Evolutionary conservation across 768 basidiomycete genomes (phyloP), one percentile per base, ranked within the genome.

Genomic region (Boletales sp.): DNA sequence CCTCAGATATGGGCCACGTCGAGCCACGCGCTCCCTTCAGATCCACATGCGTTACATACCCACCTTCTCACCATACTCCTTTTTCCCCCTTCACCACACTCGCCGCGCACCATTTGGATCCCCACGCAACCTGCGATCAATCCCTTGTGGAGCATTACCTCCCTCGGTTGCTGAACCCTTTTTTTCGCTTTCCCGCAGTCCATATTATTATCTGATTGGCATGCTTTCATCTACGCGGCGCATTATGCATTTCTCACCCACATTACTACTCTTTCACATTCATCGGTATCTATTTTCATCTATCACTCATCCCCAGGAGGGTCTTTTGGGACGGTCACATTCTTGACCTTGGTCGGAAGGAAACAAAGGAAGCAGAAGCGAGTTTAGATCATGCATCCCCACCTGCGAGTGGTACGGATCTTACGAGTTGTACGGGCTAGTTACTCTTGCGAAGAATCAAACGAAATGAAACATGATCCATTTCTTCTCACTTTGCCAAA

Each of bases 401-500:
- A 55, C 46, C 18, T 7, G 56, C 53, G 55, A 54, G 46, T 48
- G 44, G 50, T 33, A 55, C 58, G 60, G 54, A 58, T 48, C 50
- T 57, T 52, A 53, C 49, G 57, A 63, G 41, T 48, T 47, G 54
- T 67, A 67, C 58, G 42, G 44, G 50, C 53, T 60, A 60, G 42
- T 33, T 55, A 53, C 53, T 40, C 33, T 52, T 60, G 48, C 51
- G 50, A 72, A 41, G 79, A 62, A 49, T 77, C 79, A 58, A 78
- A 66, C 36, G 75, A 75, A 59, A 81, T 68, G 73, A 75, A 80
- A 50, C 43, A 38, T 50, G 65, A 57, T 36, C 53, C 64, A 66
- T 38, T 45, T 37, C 33, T 33, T 5, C 43, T 28, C 14, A 8
- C 14, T 10, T 11, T 14, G 14, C 33, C 5, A 34, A 14, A 14